Evolutionary conservation across 495 filamentous ascomycete species (phyloP), one percentile per base, ranked within the genome.

Genomic region (Geopyxis carbonaria): DNA sequence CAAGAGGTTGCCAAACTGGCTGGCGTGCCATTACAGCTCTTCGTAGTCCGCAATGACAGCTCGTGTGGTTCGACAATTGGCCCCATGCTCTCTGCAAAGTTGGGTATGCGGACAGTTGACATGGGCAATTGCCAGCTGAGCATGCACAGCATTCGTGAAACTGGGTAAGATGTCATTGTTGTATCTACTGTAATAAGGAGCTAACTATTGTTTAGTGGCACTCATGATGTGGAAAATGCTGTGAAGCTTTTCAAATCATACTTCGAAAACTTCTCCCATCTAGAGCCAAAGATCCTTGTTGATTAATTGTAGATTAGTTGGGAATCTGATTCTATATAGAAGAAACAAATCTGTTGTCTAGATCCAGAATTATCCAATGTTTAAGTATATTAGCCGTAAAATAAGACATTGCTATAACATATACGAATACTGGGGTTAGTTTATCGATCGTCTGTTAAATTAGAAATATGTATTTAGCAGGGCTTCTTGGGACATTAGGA

Each of bases 71-170:
- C 80, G 61, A 99, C 89, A 22, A 99, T 99, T 52, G 89, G 89
- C 0, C 89, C 89, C 9, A 93, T 93, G 82, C 64, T 95, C 27
- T 76, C 75, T 31, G 85, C 87, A 3, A 74, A 74, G 28, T 59
- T 95, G 45, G 89, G 89, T 19, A 72, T 78, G 23, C 66, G 89
- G 34, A 95, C 91, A 1, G 60, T 99, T 37, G 89, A 99, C 56
- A 57, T 99, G 46, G 89, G 89, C 2, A 95, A 94, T 57, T 73
- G 89, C n/a, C 91, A 95, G 60, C 61, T 95, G 42, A 78, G 74
- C 55, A 99, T 99, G 89, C 89, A 99, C 58, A 86, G 79, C 54
- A 93, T 95, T 49, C 70, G 89, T 25, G 89, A 99, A 68, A 93
- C 78, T 25, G 79, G 76, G 53, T 56, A 38, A 20, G 45, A 34